These are phyloP conservation scores for Oryza rufipogon DNA, from an alignment of 176 grass and related monocot species.

Conservation along the genomic window DNA sequence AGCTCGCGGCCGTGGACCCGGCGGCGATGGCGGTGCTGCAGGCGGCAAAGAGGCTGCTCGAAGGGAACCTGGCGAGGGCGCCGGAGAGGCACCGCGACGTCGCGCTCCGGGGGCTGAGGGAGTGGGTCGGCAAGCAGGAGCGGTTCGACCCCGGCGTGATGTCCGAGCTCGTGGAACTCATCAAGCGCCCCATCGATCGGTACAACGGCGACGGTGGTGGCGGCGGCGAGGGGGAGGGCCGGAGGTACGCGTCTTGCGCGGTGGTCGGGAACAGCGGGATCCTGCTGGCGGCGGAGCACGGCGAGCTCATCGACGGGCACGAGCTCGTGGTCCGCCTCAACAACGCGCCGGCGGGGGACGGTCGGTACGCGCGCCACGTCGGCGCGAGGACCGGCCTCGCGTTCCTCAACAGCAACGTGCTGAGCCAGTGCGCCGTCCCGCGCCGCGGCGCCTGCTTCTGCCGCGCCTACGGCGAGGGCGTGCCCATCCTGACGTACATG, in stretches of 20 bases:
- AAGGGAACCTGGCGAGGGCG: constrained; percentile 31
- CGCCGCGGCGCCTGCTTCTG: constrained; percentile 51
- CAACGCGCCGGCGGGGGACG: constrained; percentile 60
- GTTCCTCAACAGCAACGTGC: constrained; percentile 76
- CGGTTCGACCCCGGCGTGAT: constrained; percentile 67
- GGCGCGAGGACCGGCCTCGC: constrained; percentile 60
- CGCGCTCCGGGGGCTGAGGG: constrained; percentile 41
- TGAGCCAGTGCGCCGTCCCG: constrained; percentile 46
- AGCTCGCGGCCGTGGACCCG: constrained; percentile 51
- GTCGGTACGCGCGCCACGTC: constrained; percentile 37
- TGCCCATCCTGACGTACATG: constrained; percentile 71
- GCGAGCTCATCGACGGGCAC: constrained; percentile 66
- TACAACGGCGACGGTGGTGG: background rate
- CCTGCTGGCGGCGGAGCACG: constrained; percentile 57
- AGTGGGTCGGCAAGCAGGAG: constrained; percentile 50
- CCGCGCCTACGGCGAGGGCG: constrained; percentile 51
- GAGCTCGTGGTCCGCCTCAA: constrained; percentile 83
- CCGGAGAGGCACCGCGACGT: constrained; percentile 23
- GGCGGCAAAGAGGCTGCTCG: constrained; percentile 37
- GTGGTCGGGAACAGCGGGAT: constrained; percentile 86
- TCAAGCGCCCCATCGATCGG: constrained; percentile 75
- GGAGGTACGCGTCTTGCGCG: constrained; percentile 55
- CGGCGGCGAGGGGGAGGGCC: background rate
- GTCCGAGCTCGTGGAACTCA: constrained; percentile 62
- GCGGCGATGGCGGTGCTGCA: constrained; percentile 44